These are phyloP conservation scores for Camellia japonica DNA, from an alignment of 148 eudicot species.

Conservation along the genomic window DNA sequence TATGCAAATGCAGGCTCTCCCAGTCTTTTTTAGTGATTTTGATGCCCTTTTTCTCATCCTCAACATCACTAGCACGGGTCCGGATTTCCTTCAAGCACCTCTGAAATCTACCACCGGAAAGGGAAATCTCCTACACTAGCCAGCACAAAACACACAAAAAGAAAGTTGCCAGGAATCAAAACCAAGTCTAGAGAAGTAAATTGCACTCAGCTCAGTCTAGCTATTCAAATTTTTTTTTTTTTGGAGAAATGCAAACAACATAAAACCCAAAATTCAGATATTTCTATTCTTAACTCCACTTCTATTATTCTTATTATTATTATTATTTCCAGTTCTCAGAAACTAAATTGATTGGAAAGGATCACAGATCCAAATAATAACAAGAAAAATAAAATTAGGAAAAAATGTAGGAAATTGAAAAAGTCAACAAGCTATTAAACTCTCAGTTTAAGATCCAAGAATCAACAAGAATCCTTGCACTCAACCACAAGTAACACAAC, in stretches of 20 bases:
- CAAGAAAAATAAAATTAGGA: not conserved
- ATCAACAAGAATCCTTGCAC: too few relatives aligned
- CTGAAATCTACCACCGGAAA: constrained; percentile 80
- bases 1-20: constrained; percentile 70
- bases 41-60: constrained; percentile 79
- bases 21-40: constrained; percentile 75
- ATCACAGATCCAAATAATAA: not conserved
- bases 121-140: constrained; percentile 79
- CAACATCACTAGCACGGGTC: constrained; percentile 66
- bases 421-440: too few relatives aligned
- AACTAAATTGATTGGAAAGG: not conserved
- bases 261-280: not conserved
- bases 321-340: constrained; percentile 1
- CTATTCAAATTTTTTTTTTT: not conserved
- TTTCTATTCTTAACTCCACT: too few relatives aligned
- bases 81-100: constrained; percentile 89
- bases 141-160: constrained; percentile 21
- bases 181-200: constrained; percentile 4
- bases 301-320: too few relatives aligned
- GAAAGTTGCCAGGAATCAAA: constrained; percentile 12
- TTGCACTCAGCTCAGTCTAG: not conserved
- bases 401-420: not conserved
- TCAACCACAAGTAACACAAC: too few relatives aligned
- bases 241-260: not conserved
- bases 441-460: too few relatives aligned